Conservation (phyloP, 2,329 filamentous ascomycete genomes). For the Phoma herbarum region DNA sequence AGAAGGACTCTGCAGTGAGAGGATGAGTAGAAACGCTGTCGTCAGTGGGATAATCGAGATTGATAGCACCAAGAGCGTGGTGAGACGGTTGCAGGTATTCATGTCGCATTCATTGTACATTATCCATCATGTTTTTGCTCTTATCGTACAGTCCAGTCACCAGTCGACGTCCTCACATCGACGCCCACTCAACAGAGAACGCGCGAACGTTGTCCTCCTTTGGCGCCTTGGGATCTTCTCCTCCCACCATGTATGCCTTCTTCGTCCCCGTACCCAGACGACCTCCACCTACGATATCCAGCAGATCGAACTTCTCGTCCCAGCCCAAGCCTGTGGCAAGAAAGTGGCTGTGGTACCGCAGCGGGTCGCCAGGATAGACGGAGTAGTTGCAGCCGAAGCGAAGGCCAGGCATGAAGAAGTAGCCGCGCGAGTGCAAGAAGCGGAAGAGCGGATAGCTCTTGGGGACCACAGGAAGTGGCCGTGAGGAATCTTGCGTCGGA, state of each 20-base stretch:
- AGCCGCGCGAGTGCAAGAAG: constrained; percentile 79
- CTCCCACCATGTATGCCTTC: constrained; percentile 90
- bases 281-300: constrained; percentile 87
- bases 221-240: constrained; percentile 53
- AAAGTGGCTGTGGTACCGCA: constrained; percentile 96
- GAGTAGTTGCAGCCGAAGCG: constrained; percentile 95
- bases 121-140: neutral
- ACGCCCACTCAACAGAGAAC: constrained; percentile 93
- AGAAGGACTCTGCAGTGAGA: no score
- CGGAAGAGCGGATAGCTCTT: constrained; percentile 75
- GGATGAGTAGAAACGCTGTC: no score
- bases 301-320: constrained; percentile 84
- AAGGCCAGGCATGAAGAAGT: constrained; percentile 89
- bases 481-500: constrained; percentile 23
- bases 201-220: constrained; percentile 63
- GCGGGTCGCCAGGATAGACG: constrained; percentile 92
- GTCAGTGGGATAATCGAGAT: no score
- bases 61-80: no score
- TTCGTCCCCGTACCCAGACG: constrained; percentile 93
- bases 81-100: neutral
- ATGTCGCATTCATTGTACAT: constrained; percentile 11
- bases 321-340: constrained; percentile 84
- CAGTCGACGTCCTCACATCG: constrained; percentile 68
- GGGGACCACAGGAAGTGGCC: constrained; percentile 48
- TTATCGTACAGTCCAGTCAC: neutral